Evolutionary conservation across 2,329 filamentous ascomycete species (phyloP).

Genomic region (Chalaropsis ovoidea): DNA sequence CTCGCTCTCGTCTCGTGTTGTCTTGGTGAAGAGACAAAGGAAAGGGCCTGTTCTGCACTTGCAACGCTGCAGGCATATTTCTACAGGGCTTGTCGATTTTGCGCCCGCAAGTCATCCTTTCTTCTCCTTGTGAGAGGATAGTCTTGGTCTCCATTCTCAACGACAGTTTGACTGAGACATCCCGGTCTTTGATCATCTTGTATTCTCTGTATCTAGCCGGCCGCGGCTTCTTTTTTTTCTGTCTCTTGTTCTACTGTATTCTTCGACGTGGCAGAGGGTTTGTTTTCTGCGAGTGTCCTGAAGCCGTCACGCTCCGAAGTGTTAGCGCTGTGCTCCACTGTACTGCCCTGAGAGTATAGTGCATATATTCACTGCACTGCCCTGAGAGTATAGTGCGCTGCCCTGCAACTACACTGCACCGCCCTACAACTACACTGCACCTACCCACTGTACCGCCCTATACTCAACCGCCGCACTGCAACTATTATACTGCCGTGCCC

Average conservation of each 20-base stretch:
- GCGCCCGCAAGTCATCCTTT: slow-evolving; percentile 13
- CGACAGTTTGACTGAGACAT: slow-evolving; percentile 11
- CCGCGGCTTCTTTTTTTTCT: not conserved
- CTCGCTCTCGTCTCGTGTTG: not conserved
- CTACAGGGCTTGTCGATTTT: slow-evolving; percentile 13
- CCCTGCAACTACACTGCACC: no score
- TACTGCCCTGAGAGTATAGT: no score
- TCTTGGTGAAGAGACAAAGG: no score
- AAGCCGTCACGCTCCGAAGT: no score
- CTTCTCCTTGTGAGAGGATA: slow-evolving; percentile 12
- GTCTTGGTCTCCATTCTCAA: slow-evolving; percentile 10
- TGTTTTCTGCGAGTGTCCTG: no score
- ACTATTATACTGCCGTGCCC: no score
- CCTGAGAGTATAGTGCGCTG: not conserved
- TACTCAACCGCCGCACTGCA: no score
- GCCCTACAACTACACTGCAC: no score
- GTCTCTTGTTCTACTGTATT: not conserved
- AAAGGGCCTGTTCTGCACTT: not conserved
- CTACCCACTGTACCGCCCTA: no score
- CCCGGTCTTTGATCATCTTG: not conserved
- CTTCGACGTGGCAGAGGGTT: not conserved
- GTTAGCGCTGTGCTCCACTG: no score
- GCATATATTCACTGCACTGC: no score
- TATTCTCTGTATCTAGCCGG: not conserved
- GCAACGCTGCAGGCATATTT: not conserved